Conservation (phyloP, 306 rosid species). For the Pueraria montana region DNA sequence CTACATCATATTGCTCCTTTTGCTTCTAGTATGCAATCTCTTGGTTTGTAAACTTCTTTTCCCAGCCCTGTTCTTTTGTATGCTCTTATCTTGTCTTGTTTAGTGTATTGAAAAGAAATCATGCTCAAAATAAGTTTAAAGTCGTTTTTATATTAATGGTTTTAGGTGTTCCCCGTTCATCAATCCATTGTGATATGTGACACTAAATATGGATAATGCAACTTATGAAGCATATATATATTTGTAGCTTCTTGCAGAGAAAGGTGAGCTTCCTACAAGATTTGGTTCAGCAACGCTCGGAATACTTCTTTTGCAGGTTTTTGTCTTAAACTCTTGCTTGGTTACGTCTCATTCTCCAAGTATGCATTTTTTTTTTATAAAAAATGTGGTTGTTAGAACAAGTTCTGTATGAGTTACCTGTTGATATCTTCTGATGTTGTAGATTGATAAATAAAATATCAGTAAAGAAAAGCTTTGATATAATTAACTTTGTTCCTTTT, state of each 20-base stretch:
- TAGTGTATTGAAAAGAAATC: slow-evolving; percentile 11
- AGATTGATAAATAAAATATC: slow-evolving; percentile 45
- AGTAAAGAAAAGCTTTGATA: slow-evolving; percentile 30
- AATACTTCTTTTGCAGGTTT: slow-evolving; percentile 95
- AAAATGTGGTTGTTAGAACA: background rate
- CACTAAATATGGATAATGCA: slow-evolving; percentile 36
- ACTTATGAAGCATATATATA: slow-evolving; percentile 55
- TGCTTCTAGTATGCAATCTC: background rate
- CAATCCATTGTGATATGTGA: slow-evolving; percentile 31
- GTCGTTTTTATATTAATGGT: too few species aligned
- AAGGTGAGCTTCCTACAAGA: slow-evolving; percentile 98
- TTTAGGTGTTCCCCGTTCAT: slow-evolving; percentile 3
- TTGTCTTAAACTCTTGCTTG: slow-evolving; percentile 43
- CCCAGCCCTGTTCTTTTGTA: slow-evolving; percentile 16
- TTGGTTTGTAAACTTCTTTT: slow-evolving; percentile 2
- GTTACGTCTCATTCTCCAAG: slow-evolving; percentile 40
- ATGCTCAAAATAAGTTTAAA: slow-evolving; percentile 18
- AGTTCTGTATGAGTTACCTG: slow-evolving; percentile 44
- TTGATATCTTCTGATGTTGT: slow-evolving; percentile 49
- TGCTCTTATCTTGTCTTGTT: background rate
- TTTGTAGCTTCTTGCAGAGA: slow-evolving; percentile 97
- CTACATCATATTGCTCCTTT: background rate
- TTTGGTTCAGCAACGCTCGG: slow-evolving; percentile 98
- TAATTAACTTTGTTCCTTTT: slow-evolving; percentile 45
- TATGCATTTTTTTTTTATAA: slow-evolving; percentile 15